These are phyloP conservation scores for Polyporus arcularius DNA, from an alignment of 768 basidiomycete genomes.

Conservation along the genomic window DNA sequence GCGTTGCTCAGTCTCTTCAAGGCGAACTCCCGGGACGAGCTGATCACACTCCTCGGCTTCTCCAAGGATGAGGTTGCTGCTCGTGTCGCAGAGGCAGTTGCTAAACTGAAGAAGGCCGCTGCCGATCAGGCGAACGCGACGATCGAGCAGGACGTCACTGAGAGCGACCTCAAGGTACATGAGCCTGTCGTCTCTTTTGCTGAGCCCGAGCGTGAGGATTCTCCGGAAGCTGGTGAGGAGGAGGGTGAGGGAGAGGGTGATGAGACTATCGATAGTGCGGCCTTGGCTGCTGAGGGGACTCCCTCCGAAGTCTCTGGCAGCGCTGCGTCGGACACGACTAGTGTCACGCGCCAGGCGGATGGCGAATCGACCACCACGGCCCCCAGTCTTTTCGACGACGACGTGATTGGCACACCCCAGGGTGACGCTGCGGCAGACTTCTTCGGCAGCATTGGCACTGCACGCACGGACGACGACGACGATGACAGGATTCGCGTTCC, in stretches of 20 bases:
- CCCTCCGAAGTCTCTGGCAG: conserved; percentile 75
- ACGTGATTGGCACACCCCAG: conserved; percentile 64
- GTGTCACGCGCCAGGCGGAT: conserved; percentile 55
- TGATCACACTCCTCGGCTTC: conserved; percentile 89
- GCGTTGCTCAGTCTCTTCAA: conserved; percentile 87
- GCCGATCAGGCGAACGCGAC: conserved; percentile 30
- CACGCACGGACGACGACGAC: conserved; percentile 43
- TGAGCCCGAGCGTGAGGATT: conserved; percentile 61
- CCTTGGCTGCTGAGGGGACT: conserved; percentile 53
- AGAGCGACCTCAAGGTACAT: conserved; percentile 45
- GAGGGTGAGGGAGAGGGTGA: conserved; percentile 42
- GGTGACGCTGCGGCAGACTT: conserved; percentile 78
- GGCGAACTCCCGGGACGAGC: conserved; percentile 85
- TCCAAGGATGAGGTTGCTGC: conserved; percentile 82
- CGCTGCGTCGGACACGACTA: conserved; percentile 55
- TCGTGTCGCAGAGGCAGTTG: conserved; percentile 81
- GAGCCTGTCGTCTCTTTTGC: conserved; percentile 85
- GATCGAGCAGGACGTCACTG: conserved; percentile 36
- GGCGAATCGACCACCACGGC: conserved; percentile 84
- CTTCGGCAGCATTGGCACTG: conserved; percentile 76
- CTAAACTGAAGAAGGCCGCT: conserved; percentile 59
- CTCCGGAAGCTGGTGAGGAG: conserved; percentile 40
- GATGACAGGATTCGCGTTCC: conserved; percentile 60
- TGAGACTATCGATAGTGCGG: conserved; percentile 28
- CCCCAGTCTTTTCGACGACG: conserved; percentile 87